Evolutionary conservation across 2,329 filamentous ascomycete species (phyloP).

Genomic region (Calcarisporium arbuscula): DNA sequence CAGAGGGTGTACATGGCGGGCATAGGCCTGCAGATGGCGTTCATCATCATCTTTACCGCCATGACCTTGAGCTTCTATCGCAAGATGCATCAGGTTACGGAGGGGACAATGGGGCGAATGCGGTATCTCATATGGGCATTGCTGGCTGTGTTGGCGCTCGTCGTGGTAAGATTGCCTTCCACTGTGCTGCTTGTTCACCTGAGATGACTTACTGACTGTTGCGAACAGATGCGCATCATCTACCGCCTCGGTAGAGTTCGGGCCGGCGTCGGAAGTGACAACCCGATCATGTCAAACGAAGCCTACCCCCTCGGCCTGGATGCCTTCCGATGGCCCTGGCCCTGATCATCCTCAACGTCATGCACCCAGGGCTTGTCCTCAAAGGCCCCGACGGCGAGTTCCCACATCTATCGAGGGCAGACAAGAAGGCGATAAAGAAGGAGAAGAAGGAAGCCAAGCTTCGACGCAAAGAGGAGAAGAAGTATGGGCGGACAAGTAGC

Average conservation of each 20-base stretch:
- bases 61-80: slow-evolving; percentile 30
- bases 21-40: slow-evolving; percentile 28
- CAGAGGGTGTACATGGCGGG: slow-evolving; percentile 33
- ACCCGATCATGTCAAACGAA: slow-evolving; percentile 40
- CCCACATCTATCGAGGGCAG: no score
- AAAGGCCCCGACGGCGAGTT: slow-evolving; percentile 36
- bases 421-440: no score
- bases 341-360: slow-evolving; percentile 30
- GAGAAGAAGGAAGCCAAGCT: no score
- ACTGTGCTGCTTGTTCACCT: background rate
- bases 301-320: slow-evolving; percentile 46
- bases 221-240: slow-evolving; percentile 45
- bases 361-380: slow-evolving; percentile 39
- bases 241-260: slow-evolving; percentile 54
- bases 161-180: slow-evolving; percentile 23
- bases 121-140: slow-evolving; percentile 26
- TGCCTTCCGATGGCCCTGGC: slow-evolving; percentile 49
- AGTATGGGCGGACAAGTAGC: no score
- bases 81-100: slow-evolving; percentile 16
- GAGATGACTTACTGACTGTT: slow-evolving; percentile 4
- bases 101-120: slow-evolving; percentile 21
- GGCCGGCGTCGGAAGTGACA: slow-evolving; percentile 33
- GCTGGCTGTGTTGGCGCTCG: slow-evolving; percentile 25
- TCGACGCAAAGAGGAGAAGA: no score
- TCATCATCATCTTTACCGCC: slow-evolving; percentile 29